These are phyloP conservation scores for Leishmania gerbilli DNA, from an alignment of 208 protist genomes.

Conservation along the genomic window DNA sequence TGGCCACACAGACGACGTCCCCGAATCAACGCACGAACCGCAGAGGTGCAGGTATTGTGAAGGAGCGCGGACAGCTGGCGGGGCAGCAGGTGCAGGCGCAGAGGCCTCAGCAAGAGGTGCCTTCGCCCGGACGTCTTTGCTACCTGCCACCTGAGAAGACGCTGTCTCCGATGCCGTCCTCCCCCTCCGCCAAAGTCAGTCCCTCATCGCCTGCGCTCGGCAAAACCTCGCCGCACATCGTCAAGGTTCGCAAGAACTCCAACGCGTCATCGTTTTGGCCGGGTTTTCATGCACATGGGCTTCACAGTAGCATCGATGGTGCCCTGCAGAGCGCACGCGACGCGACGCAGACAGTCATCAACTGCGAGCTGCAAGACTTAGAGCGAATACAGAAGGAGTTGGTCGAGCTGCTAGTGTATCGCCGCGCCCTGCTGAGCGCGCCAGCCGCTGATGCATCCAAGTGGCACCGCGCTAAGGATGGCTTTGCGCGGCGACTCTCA, in stretches of 20 bases:
- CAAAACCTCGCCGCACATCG: slow-evolving; percentile 5
- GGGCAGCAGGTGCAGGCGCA: slow-evolving; percentile 37
- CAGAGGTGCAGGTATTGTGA: slow-evolving; percentile 21
- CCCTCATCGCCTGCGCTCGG: not conserved
- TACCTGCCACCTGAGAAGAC: slow-evolving; percentile 1
- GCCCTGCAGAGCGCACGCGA: not conserved
- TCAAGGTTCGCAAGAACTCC: not conserved
- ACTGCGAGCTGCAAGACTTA: slow-evolving; percentile 48
- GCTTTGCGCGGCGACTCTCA: slow-evolving; percentile 44
- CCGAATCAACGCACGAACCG: slow-evolving; percentile 19
- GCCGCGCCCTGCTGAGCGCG: slow-evolving; percentile 36
- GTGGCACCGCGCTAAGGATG: slow-evolving; percentile 47
- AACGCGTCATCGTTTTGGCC: not conserved
- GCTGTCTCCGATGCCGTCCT: slow-evolving; percentile 1
- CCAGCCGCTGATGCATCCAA: slow-evolving; percentile 39
- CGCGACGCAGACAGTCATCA: slow-evolving; percentile 43
- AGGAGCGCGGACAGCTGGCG: slow-evolving; percentile 26
- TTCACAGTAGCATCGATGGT: not conserved
- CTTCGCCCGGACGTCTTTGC: not conserved
- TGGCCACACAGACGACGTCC: slow-evolving; percentile 31
- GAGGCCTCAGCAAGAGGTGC: not conserved
- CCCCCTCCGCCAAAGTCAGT: slow-evolving; percentile 1
- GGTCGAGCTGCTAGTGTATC: slow-evolving; percentile 50
- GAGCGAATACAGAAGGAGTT: slow-evolving; percentile 64
- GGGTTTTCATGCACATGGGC: not conserved